Base-by-base conservation (phyloP, 768 basidiomycete genomes). In the Tulasnella sp. region DNA sequence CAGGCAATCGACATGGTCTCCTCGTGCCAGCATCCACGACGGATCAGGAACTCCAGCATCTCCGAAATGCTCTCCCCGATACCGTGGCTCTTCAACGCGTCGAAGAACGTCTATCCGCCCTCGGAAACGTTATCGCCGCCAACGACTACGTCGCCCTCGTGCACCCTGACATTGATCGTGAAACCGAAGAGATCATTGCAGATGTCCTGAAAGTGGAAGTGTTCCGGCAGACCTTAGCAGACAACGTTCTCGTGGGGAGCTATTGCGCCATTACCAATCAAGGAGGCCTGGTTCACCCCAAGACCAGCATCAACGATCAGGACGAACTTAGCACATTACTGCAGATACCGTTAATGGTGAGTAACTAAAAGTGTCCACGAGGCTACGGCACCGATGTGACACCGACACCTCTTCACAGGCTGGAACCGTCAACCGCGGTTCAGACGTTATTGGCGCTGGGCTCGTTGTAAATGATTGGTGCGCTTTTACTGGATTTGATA, bases 391-490 rank as follows among this genome's bases (percentile, higher is more conserved):
- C 3, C 26, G 51, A 44, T 35, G 40, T 46, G 11, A 20, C n/a
- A 40, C 32, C 7, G 15, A 51, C 37, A n/a, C 55, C 48, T 5
- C 29, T 51, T 46, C 72, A 5, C 80, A 97, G 95, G 96, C 98
- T 73, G 98, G 98, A 32, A 99, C 98, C 3, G 95, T 99, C 79
- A 99, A 99, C 85, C 92, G 98, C 83, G 98, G 98, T 82, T 98
- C 96, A 70, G 98, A 99, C 82, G 96, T 99, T 48, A 91, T 99
- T 80, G 98, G 98, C 40, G 98, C 97, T 11, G 98, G 98, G 40
- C 88, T 99, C 44, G 95, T 99, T 77, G 98, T 99, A 78, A 99
- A 99, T 82, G 98, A 99, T 84, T 99, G 98, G 98, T 95, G 94
- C 86, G 98, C 98, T 13, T 99, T 99, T 85, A 95, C 96, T n/a